Base-by-base conservation (phyloP, 108 stramenopile genomes). In the Craspedostauros australis region DNA sequence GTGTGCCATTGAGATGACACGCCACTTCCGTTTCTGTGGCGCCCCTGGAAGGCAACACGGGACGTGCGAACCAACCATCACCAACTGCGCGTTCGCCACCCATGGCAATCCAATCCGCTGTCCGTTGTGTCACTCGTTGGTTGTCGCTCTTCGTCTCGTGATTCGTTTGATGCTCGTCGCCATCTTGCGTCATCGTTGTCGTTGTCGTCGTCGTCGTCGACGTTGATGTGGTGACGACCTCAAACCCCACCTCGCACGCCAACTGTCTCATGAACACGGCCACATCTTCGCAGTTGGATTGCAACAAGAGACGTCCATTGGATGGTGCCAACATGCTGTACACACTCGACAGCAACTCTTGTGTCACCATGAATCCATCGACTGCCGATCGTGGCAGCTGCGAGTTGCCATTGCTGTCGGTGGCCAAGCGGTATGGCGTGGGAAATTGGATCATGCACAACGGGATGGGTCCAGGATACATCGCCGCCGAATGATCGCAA, bases 261-360 rank as follows among this genome's bases (percentile, higher is more conserved):
- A 63, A 49, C 21, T 83, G 45, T 30, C 54, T 45, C 71, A 89
- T 89, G 36, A 53, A 50, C 2, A 89, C 66, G 21, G 83, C 83
- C 7, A 89, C 88, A 70, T 89, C 88, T 56, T 89, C 88, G 33
- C 77, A 79, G 42, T 89, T 89, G 40, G 72, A 75, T 64, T 89
- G 88, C 7, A 89, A 36, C 0, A 85, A 31, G 19, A 89, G 32
- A 16, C 33, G 38, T n/a, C n/a, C n/a, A n/a, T n/a, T n/a, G n/a
- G n/a, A 18, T 41, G 30, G 27, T 8, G 9, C 16, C 11, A 67
- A 45, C 28, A 25, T 29, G 28, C 1, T 45, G 23, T n/a, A n/a
- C n/a, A 64, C 60, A 16, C 27, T 32, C 31, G 53, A 56, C 48
- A 89, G 64, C 0, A 89, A 43, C 0, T 58, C 51, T 21, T 54